Base-by-base conservation (phyloP, 2,329 filamentous ascomycete genomes). In the Phoma sp. region DNA sequence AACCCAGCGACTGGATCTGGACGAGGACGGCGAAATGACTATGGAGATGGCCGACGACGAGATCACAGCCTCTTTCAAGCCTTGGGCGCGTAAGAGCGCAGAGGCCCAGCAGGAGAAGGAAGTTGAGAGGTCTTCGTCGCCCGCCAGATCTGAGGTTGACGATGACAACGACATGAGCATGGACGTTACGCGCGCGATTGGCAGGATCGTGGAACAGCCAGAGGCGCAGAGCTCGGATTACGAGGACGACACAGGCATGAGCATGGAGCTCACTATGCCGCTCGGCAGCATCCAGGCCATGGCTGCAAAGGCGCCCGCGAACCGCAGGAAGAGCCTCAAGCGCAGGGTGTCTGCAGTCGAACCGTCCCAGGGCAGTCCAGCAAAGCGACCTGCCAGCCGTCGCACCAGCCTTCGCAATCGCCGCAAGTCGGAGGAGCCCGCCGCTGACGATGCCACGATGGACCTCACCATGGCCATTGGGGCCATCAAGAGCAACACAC, bases 141-240 rank as follows among this genome's bases (percentile, higher is more conserved):
- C 77, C 21, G 75, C 76, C n/a, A 75, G 74, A 43, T 75, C 74
- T 48, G 71, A 80, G 22, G 71, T 77, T 5, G 62, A 58, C 13
- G 56, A 83, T 12, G 79, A 80, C 12, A 78, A 82, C 60, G 91
- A 93, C 35, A 88, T 96, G 82, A 95, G 91, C 21, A 97, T 98
- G 94, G 94, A 98, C 65, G 91, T 97, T 7, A 97, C 94, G 2
- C 86, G 85, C 50, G 91, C 86, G 8, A 81, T 96, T 48, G 94
- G 94, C 8, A 85, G 88, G 3, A 97, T 98, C 49, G 75, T 96
- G 19, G 78, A 82, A 5, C 81, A 76, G 29, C 66, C 74, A 44
- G 69, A 72, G 33, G 51, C 55, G n/a, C 58, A 57, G 33, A 74
- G 72, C 57, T 76, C 79, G 15, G 74, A 74, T 7, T 60, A 70